These are phyloP conservation scores for Salvia sclarea DNA, from an alignment of 305 asterid species.

Conservation along the genomic window DNA sequence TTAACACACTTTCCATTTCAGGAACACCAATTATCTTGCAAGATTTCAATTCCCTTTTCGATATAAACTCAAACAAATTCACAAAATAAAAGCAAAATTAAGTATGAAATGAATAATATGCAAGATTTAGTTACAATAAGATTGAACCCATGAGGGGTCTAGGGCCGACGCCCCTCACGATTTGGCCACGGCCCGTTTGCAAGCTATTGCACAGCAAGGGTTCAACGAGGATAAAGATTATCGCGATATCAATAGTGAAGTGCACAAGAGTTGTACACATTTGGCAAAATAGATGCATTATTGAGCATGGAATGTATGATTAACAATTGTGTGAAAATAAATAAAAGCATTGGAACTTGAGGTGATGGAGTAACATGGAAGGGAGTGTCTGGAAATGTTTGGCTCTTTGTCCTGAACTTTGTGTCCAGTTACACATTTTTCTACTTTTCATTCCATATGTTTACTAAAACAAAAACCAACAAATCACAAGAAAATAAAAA, in stretches of 20 bases:
- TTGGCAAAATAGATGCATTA: constrained; percentile 32
- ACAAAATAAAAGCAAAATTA: background rate
- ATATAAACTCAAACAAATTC: constrained; percentile 2
- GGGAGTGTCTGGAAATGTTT: constrained; percentile 51
- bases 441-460: constrained; percentile 31
- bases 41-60: background rate
- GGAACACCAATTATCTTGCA: background rate
- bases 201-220: too few relatives aligned
- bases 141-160: too few relatives aligned
- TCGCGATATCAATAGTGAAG: background rate
- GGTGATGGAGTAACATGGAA: constrained; percentile 57
- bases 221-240: background rate
- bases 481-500: constrained; percentile 41
- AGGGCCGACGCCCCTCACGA: background rate
- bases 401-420: constrained; percentile 51
- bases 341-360: constrained; percentile 35
- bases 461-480: constrained; percentile 31
- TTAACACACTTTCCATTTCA: background rate
- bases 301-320: constrained; percentile 34
- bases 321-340: constrained; percentile 26
- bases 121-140: too few relatives aligned
- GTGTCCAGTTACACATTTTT: constrained; percentile 39
- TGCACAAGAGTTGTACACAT: background rate
- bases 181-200: background rate
- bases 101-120: too few relatives aligned